phyloP scores from a whole-genome alignment of 768 basidiomycete species.

The Lentinus tigrinus region DNA sequence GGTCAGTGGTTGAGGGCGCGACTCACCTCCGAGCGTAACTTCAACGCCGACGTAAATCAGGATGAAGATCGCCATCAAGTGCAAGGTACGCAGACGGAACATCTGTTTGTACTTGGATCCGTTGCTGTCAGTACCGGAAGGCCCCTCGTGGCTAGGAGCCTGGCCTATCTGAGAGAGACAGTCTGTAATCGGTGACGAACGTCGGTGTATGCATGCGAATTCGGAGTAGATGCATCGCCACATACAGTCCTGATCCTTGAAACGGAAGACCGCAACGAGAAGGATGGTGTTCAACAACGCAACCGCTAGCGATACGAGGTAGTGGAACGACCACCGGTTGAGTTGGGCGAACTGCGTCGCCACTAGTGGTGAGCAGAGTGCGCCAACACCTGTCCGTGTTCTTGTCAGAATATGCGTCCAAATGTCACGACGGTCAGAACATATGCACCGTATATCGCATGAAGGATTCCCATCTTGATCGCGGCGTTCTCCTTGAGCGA shows the following conservation, averaged over 20 bases:
- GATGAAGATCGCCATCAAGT: constrained; percentile 42
- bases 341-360: constrained; percentile 78
- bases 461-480: constrained; percentile 67
- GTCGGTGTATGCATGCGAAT: too few relatives aligned
- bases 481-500: constrained; percentile 53
- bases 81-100: constrained; percentile 36
- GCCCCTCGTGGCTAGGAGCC: constrained; percentile 32
- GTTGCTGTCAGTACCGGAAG: constrained; percentile 20
- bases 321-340: constrained; percentile 75
- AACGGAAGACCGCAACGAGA: constrained; percentile 59
- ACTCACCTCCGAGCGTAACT: constrained; percentile 36
- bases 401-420: too few relatives aligned
- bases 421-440: too few relatives aligned
- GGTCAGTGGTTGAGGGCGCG: neutral
- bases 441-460: constrained; percentile 64
- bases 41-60: constrained; percentile 45
- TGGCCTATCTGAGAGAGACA: constrained; percentile 56
- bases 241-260: constrained; percentile 75
- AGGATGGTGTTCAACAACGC: constrained; percentile 54
- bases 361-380: constrained; percentile 67
- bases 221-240: neutral
- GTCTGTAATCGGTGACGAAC: constrained; percentile 34
- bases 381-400: constrained; percentile 61
- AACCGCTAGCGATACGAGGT: constrained; percentile 67
- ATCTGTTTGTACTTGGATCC: constrained; percentile 48